Conservation (phyloP, 495 filamentous ascomycete species). For the Aspergillus campestris region DNA sequence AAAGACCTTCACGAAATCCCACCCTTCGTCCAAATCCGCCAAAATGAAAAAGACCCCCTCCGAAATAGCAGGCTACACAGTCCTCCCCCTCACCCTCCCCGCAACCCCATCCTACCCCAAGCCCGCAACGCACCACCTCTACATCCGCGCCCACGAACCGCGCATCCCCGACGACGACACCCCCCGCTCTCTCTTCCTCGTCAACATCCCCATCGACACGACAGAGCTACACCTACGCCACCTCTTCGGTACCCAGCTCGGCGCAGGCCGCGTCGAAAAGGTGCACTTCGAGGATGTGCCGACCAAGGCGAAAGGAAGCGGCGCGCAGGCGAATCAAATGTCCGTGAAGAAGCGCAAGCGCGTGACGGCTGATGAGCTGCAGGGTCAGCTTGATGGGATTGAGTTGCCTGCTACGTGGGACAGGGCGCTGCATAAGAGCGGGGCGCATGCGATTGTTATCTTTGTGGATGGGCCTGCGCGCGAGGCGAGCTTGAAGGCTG, state of each 20-base stretch:
- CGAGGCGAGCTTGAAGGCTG: conserved; percentile 62
- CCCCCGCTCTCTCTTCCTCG: conserved; percentile 70
- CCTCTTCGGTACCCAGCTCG: conserved; percentile 61
- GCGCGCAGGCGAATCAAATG: conserved; percentile 18
- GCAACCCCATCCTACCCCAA: conserved; percentile 48
- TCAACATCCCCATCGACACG: conserved; percentile 81
- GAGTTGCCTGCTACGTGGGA: conserved; percentile 66
- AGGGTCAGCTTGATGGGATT: conserved; percentile 41
- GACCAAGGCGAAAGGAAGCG: conserved; percentile 28
- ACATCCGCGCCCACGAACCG: conserved; percentile 72
- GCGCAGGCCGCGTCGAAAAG: conserved; percentile 65
- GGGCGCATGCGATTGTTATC: conserved; percentile 67
- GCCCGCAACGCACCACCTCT: conserved; percentile 71
- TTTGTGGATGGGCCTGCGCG: conserved; percentile 75
- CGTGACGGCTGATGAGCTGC: conserved; percentile 41
- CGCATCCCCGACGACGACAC: conserved; percentile 65
- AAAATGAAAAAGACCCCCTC: conserved; percentile 32
- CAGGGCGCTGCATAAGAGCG: conserved; percentile 58
- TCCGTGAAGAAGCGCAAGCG: conserved; percentile 61
- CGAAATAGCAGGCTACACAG: conserved; percentile 40
- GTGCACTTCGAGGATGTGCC: conserved; percentile 59
- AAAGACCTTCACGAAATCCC: too few relatives aligned
- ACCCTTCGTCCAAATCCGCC: conserved; percentile 11
- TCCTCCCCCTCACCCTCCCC: conserved; percentile 52
- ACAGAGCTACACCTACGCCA: conserved; percentile 67